Percentiles rank a stretch among this genome's conserved stretches.
phyloP scores from a whole-genome alignment of 495 filamentous ascomycete species.

The Cercophora newfieldiana region DNA sequence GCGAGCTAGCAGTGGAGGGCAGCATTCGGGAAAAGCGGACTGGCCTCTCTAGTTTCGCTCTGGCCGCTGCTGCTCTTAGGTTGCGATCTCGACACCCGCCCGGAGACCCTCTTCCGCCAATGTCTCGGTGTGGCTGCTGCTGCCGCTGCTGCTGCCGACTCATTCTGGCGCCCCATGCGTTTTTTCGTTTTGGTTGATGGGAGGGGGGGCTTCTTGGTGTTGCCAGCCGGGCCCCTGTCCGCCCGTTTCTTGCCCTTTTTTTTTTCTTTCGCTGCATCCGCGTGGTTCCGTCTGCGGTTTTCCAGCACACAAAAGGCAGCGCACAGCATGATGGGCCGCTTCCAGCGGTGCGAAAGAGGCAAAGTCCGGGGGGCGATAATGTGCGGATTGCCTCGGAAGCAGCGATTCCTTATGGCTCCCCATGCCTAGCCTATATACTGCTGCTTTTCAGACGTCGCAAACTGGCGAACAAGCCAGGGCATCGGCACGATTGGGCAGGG shows the following conservation, averaged over 20 bases:
- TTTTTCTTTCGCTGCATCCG: not conserved
- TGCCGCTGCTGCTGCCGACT: slow-evolving; percentile 1
- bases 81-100: not conserved
- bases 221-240: not conserved
- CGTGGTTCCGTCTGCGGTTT: slow-evolving; percentile 1
- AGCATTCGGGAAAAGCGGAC: not conserved
- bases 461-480: slow-evolving; percentile 7
- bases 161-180: not conserved
- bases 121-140: slow-evolving; percentile 13
- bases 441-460: slow-evolving; percentile 26
- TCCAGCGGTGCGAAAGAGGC: not conserved
- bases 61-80: not conserved
- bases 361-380: not conserved
- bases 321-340: slow-evolving; percentile 10
- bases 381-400: slow-evolving; percentile 21
- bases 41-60: not conserved
- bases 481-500: slow-evolving; percentile 15
- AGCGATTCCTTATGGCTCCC: slow-evolving; percentile 18
- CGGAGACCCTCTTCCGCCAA: slow-evolving; percentile 14
- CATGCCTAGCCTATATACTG: slow-evolving; percentile 29
- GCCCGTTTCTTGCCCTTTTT: not conserved
- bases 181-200: not conserved
- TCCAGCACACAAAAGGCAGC: slow-evolving; percentile 6
- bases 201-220: not conserved
- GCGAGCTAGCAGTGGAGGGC: not conserved